phyloP scores from a whole-genome alignment of 2,329 filamentous ascomycete species.

The Ampelomyces quisqualis region DNA sequence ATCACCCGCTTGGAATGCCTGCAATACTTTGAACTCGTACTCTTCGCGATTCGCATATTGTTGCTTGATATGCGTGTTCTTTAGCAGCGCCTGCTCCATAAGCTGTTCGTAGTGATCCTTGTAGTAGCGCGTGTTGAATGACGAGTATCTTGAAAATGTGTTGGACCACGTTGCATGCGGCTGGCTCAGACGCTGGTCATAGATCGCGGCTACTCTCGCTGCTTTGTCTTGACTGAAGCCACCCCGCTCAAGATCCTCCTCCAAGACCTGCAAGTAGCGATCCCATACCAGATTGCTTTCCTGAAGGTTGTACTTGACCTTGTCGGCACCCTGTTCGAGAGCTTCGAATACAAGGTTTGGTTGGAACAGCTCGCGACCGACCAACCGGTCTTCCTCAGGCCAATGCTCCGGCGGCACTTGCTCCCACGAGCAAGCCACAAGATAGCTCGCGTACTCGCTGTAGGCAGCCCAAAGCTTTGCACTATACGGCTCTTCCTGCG shows the following conservation, averaged over 20 bases:
- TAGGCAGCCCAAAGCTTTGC: slow-evolving; percentile 74
- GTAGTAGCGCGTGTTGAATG: slow-evolving; percentile 71
- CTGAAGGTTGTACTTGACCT: slow-evolving; percentile 70
- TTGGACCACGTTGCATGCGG: slow-evolving; percentile 75
- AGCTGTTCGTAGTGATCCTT: slow-evolving; percentile 69
- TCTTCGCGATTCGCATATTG: slow-evolving; percentile 65
- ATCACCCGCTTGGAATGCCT: slow-evolving; percentile 59
- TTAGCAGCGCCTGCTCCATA: slow-evolving; percentile 68
- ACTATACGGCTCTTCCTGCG: slow-evolving; percentile 70
- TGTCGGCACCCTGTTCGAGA: slow-evolving; percentile 70
- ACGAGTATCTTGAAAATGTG: slow-evolving; percentile 73
- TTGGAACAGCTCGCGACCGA: slow-evolving; percentile 71
- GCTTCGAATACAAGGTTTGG: slow-evolving; percentile 66
- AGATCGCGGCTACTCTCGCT: slow-evolving; percentile 67
- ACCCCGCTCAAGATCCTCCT: slow-evolving; percentile 63
- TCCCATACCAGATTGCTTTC: slow-evolving; percentile 81
- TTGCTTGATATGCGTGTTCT: slow-evolving; percentile 64
- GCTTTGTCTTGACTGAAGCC: slow-evolving; percentile 57
- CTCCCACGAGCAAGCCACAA: slow-evolving; percentile 65
- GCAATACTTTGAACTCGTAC: slow-evolving; percentile 66
- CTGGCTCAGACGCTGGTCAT: slow-evolving; percentile 67
- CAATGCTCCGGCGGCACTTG: slow-evolving; percentile 48
- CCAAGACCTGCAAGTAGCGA: slow-evolving; percentile 70
- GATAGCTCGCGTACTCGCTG: slow-evolving; percentile 73
- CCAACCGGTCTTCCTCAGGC: slow-evolving; percentile 66